Evolutionary conservation across 441 rosid genomes (phyloP).

Genomic region (Populus tomentosa): DNA sequence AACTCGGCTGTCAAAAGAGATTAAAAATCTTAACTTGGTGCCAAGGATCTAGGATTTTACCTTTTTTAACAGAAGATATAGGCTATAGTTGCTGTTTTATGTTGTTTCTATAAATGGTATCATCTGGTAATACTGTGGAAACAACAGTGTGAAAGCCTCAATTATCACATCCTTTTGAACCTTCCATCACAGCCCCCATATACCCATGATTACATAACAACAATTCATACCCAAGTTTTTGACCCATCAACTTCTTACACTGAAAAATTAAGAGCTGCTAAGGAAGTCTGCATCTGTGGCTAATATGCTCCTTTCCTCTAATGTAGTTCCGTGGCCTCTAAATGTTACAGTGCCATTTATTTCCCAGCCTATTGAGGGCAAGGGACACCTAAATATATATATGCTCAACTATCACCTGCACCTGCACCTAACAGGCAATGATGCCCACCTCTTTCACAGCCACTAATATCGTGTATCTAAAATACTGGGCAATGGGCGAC

Average conservation of each 20-base stretch:
- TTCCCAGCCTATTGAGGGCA: slow-evolving; percentile 24
- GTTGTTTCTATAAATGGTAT: slow-evolving; percentile 19
- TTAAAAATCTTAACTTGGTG: not conserved
- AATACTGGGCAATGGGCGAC: slow-evolving; percentile 14
- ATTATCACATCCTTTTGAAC: slow-evolving; percentile 17
- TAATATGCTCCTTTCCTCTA: slow-evolving; percentile 14
- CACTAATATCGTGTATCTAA: slow-evolving; percentile 16
- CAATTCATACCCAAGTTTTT: slow-evolving; percentile 31
- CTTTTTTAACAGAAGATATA: not conserved
- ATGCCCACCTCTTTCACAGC: slow-evolving; percentile 25
- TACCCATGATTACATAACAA: slow-evolving; percentile 25
- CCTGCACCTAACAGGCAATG: slow-evolving; percentile 38
- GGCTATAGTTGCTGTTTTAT: slow-evolving; percentile 12
- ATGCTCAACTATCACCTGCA: slow-evolving; percentile 21
- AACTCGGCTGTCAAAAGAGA: not conserved
- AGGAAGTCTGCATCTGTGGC: slow-evolving; percentile 26
- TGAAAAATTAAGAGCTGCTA: slow-evolving; percentile 49
- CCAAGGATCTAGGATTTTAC: not conserved
- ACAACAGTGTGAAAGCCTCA: slow-evolving; percentile 22
- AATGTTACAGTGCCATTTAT: slow-evolving; percentile 22
- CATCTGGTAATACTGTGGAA: slow-evolving; percentile 22
- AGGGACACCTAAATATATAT: slow-evolving; percentile 8
- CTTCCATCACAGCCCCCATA: slow-evolving; percentile 31
- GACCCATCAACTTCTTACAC: slow-evolving; percentile 80
- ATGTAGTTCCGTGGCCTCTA: slow-evolving; percentile 11